phyloP scores from a whole-genome alignment of 2,329 filamentous ascomycete species.

The Claviceps pazoutovae region DNA sequence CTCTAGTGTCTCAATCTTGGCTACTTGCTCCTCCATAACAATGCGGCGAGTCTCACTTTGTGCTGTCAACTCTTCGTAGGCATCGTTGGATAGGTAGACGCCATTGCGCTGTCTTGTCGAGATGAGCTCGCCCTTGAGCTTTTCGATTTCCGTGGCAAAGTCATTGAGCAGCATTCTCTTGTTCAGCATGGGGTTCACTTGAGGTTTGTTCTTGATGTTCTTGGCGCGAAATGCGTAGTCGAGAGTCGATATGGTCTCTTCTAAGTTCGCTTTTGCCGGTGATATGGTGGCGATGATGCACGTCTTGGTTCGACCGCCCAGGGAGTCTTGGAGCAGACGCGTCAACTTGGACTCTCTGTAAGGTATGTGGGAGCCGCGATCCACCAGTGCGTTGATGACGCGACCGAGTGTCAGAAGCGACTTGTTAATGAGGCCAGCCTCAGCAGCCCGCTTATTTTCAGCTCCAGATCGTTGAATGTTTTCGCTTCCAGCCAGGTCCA shows the following conservation, averaged over 20 bases:
- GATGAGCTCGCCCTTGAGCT: slow-evolving; percentile 84
- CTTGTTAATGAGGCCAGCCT: slow-evolving; percentile 96
- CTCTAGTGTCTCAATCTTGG: slow-evolving; percentile 87
- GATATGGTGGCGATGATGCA: slow-evolving; percentile 98
- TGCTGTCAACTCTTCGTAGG: slow-evolving; percentile 79
- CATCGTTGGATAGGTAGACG: slow-evolving; percentile 80
- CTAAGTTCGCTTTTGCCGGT: slow-evolving; percentile 84
- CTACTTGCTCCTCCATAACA: slow-evolving; percentile 79
- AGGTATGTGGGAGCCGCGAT: slow-evolving; percentile 79
- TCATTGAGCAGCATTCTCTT: slow-evolving; percentile 88
- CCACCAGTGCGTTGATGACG: slow-evolving; percentile 94
- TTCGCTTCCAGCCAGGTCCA: slow-evolving; percentile 92
- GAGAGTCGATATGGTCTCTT: slow-evolving; percentile 94
- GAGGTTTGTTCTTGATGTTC: slow-evolving; percentile 96
- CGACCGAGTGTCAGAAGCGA: slow-evolving; percentile 86
- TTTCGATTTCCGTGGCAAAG: slow-evolving; percentile 86
- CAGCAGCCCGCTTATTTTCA: slow-evolving; percentile 92
- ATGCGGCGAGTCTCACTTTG: slow-evolving; percentile 88
- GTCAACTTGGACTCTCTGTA: slow-evolving; percentile 92
- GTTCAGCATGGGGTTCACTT: slow-evolving; percentile 80
- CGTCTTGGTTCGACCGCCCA: slow-evolving; percentile 90
- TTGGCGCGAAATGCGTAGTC: slow-evolving; percentile 97
- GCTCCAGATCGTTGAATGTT: slow-evolving; percentile 95
- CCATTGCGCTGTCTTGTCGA: slow-evolving; percentile 87
- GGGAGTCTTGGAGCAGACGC: slow-evolving; percentile 83